Evolutionary conservation across 352 stramenopile species (phyloP).

Genomic region (Blastocystis sp.): DNA sequence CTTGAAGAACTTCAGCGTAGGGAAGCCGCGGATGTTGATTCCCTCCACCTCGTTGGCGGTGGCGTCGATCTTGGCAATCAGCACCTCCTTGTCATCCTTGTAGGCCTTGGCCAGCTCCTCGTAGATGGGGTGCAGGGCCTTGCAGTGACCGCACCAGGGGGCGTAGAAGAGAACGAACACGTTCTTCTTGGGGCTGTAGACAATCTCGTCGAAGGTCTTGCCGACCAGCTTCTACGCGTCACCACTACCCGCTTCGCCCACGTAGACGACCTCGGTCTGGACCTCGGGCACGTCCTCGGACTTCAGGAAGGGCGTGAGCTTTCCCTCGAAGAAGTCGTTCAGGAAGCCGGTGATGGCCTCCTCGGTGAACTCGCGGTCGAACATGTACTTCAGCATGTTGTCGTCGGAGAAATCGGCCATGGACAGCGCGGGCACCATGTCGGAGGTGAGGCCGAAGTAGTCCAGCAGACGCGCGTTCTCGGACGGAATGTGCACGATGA

Average conservation of each 20-base stretch:
- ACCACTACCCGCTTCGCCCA: constrained; percentile 80
- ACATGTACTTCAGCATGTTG: constrained; percentile 87
- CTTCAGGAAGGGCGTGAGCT: constrained; percentile 84
- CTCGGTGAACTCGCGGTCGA: constrained; percentile 77
- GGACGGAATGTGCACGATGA: constrained; percentile 83
- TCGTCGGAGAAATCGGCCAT: constrained; percentile 84
- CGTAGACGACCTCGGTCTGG: constrained; percentile 50
- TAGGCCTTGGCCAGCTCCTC: constrained; percentile 76
- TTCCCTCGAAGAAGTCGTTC: constrained; percentile 80
- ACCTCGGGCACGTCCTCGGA: constrained; percentile 78
- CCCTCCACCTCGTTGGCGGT: constrained; percentile 90
- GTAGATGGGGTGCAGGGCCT: constrained; percentile 83
- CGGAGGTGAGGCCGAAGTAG: constrained; percentile 86
- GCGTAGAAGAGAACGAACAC: constrained; percentile 87
- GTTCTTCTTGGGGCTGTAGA: constrained; percentile 83
- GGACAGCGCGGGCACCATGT: constrained; percentile 81
- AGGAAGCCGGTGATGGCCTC: constrained; percentile 81
- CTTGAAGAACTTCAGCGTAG: constrained; percentile 89
- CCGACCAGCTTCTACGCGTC: constrained; percentile 86
- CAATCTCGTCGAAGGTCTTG: constrained; percentile 85
- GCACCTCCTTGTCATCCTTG: constrained; percentile 82
- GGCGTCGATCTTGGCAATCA: constrained; percentile 91
- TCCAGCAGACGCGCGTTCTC: constrained; percentile 85
- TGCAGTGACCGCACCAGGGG: constrained; percentile 84
- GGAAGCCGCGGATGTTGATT: constrained; percentile 87